Base-by-base conservation (phyloP, 148 eudicot species). In the Chenopodium berlandieri region DNA sequence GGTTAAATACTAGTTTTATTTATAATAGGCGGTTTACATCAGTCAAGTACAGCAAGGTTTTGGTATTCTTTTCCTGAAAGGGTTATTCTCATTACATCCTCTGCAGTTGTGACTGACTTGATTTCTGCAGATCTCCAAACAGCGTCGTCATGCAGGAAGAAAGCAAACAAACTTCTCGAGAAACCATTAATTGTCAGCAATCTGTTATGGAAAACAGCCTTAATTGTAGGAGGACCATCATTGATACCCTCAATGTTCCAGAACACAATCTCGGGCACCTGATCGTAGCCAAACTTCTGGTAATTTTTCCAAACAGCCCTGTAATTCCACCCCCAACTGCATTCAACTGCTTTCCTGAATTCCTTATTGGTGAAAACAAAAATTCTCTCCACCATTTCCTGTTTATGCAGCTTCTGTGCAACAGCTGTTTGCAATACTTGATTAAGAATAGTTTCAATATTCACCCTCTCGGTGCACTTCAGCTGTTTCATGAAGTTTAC, bases 291-390 rank as follows among this genome's bases (percentile, higher is more conserved):
- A 27, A 23, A 46, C 70, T 74, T 73, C 78, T 64, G 72, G 78
- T 80, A 80, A 27, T 63, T 47, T 31, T 63, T 72, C 78, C 83
- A 80, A 50, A 63, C 83, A 63, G 83, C 78, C 63, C 77, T 80
- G 44, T 73, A 74, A 63, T 80, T 64, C 83, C 83, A 80, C 47
- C 83, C 78, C 83, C 83, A 80, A 34, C 78, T 73, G 63, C 64
- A 30, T 48, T 73, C n/a, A 63, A 46, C 70, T 40, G 78, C 73
- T 31, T 73, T 80, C 27, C 58, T 60, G 50, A 80, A 73, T 17
- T 73, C 77, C 68, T 80, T 80, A 25, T 80, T 80, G 27, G 83
- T 80, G 58, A 80, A 80, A 25, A 73, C 63, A 47, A 80, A 80
- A 2, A 80, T 63, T 58, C 71, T 80, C 19, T 80, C 52, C 47